phyloP scores from a whole-genome alignment of 257 asterid species.

The Ajuga chamaepitys region DNA sequence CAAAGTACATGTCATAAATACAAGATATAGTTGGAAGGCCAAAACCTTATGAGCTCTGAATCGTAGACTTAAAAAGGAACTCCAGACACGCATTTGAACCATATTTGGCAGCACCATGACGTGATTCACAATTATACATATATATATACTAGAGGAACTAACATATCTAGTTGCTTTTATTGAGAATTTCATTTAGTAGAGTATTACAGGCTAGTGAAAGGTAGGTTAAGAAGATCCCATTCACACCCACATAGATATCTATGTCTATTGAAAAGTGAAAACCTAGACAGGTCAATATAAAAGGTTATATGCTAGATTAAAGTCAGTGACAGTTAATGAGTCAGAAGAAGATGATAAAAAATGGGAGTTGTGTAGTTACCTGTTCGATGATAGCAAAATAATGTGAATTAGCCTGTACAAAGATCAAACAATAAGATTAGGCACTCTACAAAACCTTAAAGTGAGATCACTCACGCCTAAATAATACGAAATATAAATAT shows the following conservation, averaged over 20 bases:
- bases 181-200: not conserved
- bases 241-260: slow-evolving; percentile 2
- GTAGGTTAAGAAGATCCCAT: not conserved
- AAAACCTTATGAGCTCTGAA: not conserved
- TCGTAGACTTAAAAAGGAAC: not conserved
- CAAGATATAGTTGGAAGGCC: too few species aligned
- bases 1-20: not conserved
- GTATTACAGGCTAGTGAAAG: not conserved
- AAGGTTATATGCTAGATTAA: slow-evolving; percentile 4
- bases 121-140: not conserved
- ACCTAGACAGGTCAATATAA: not conserved
- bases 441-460: slow-evolving; percentile 3
- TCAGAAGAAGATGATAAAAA: slow-evolving; percentile 5
- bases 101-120: not conserved
- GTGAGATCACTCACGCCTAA: not conserved
- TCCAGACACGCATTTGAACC: not conserved
- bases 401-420: slow-evolving; percentile 97
- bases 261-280: not conserved
- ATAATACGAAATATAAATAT: not conserved
- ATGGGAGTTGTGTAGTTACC: slow-evolving; percentile 38
- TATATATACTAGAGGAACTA: not conserved
- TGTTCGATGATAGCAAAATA: slow-evolving; percentile 93
- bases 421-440: slow-evolving; percentile 17
- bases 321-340: not conserved
- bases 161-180: not conserved